A percentile compares a stretch with the other conserved stretches of the same genome.
phyloP scores from a whole-genome alignment of 345 rosid genomes.

The Fremontodendron californicum region DNA sequence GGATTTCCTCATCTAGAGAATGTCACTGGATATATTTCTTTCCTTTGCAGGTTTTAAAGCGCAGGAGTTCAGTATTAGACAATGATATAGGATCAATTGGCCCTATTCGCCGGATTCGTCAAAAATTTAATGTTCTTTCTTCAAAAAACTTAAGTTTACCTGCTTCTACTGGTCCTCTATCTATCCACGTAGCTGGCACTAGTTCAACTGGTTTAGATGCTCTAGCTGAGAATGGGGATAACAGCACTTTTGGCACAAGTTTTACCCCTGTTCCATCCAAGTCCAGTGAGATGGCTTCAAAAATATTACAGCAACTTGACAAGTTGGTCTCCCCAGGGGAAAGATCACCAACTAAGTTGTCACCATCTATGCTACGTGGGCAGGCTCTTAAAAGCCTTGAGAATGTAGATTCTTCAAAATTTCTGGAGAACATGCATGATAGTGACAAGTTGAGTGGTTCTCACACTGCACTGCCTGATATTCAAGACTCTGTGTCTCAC shows the following conservation, averaged over 20 bases:
- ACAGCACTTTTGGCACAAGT: conserved; percentile 35
- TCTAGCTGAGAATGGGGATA: conserved; percentile 38
- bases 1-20: not conserved
- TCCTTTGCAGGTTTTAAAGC: conserved; percentile 59
- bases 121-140: conserved; percentile 65
- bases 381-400: conserved; percentile 77
- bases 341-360: conserved; percentile 68
- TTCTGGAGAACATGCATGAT: conserved; percentile 43
- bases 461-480: conserved; percentile 19
- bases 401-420: conserved; percentile 52
- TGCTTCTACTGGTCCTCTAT: conserved; percentile 30
- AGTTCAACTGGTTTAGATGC: conserved; percentile 29
- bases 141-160: conserved; percentile 39
- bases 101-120: conserved; percentile 87
- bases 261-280: conserved; percentile 56
- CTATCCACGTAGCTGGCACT: conserved; percentile 25
- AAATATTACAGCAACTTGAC: conserved; percentile 74
- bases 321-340: conserved; percentile 56
- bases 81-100: conserved; percentile 73
- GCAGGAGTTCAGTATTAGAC: conserved; percentile 74
- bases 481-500: conserved; percentile 28
- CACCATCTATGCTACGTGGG: conserved; percentile 69
- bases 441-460: conserved; percentile 26
- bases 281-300: conserved; percentile 78
- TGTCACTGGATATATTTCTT: conserved; percentile 11